Conservation (phyloP, 495 filamentous ascomycete species). For the Umbilicaria muhlenbergii region DNA sequence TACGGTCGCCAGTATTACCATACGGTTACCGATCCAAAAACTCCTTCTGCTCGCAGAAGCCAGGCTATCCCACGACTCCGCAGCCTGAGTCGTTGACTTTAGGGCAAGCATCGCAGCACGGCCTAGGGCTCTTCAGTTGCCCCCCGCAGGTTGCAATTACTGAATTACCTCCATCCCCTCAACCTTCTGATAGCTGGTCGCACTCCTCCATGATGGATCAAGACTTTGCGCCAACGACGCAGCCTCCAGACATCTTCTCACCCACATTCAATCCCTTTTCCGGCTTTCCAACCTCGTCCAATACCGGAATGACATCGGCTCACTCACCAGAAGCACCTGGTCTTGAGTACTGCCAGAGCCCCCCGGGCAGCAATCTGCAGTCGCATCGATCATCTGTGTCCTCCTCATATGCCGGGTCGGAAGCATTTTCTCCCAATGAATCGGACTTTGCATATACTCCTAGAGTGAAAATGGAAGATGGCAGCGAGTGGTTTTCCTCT, state of each 20-base stretch:
- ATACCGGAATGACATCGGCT: slow-evolving; percentile 9
- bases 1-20: slow-evolving; percentile 14
- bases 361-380: slow-evolving; percentile 13
- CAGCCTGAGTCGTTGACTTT: slow-evolving; percentile 11
- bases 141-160: slow-evolving; percentile 9
- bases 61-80: slow-evolving; percentile 11
- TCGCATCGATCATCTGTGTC: slow-evolving; percentile 16
- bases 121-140: slow-evolving; percentile 14
- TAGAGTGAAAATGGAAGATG: slow-evolving; percentile 13
- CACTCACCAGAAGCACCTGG: slow-evolving; percentile 15
- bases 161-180: slow-evolving; percentile 14
- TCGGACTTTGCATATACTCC: slow-evolving; percentile 9
- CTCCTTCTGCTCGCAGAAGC: slow-evolving; percentile 12
- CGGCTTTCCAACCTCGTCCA: slow-evolving; percentile 7
- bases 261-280: slow-evolving; percentile 16
- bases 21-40: slow-evolving; percentile 12
- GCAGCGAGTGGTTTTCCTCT: slow-evolving; percentile 13
- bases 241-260: slow-evolving; percentile 14
- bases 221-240: slow-evolving; percentile 13
- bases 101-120: slow-evolving; percentile 6
- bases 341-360: slow-evolving; percentile 14
- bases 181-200: slow-evolving; percentile 14
- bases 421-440: slow-evolving; percentile 6
- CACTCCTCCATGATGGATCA: slow-evolving; percentile 16
- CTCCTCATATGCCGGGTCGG: slow-evolving; percentile 12